Percentiles rank a stretch among this genome's conserved stretches.
These are phyloP conservation scores for Syzygium malaccense DNA, from an alignment of 441 rosid genomes.

Conservation along the genomic window DNA sequence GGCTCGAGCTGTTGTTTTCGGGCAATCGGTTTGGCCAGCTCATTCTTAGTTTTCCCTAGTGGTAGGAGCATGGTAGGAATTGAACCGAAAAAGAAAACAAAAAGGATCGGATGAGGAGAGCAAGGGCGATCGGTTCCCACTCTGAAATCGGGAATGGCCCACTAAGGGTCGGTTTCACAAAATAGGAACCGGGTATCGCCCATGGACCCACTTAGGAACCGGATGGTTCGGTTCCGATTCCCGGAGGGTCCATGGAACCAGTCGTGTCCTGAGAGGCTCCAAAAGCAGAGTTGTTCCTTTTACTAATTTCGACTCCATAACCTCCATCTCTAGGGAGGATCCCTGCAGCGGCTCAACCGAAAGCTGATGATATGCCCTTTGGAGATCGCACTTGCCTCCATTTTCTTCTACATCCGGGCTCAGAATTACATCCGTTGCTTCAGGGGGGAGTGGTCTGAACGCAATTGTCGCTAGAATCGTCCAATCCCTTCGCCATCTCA, in stretches of 20 bases:
- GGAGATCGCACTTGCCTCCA: background rate
- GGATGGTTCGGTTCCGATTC: rapidly evolving
- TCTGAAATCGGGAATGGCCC: rapidly evolving
- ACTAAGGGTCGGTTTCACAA: background rate
- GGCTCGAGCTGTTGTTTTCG: background rate
- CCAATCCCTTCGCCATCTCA: background rate
- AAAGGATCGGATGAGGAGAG: background rate
- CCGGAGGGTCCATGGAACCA: background rate
- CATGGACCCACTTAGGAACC: too few species aligned
- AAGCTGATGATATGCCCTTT: background rate
- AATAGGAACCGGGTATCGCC: background rate
- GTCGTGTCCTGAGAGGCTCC: background rate
- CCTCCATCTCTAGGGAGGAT: background rate
- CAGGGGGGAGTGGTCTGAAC: conserved; percentile 38
- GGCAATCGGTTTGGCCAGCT: background rate
- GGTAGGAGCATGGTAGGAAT: background rate
- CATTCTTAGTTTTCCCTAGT: background rate
- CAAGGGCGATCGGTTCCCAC: background rate
- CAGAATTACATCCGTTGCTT: background rate
- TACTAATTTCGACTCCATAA: background rate
- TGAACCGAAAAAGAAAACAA: background rate
- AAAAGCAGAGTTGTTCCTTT: background rate
- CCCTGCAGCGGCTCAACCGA: background rate
- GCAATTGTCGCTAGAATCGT: background rate
- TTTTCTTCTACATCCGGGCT: background rate